These are phyloP conservation scores for Didymella keratinophila DNA, from an alignment of 2,329 filamentous ascomycete species.

Conservation along the genomic window DNA sequence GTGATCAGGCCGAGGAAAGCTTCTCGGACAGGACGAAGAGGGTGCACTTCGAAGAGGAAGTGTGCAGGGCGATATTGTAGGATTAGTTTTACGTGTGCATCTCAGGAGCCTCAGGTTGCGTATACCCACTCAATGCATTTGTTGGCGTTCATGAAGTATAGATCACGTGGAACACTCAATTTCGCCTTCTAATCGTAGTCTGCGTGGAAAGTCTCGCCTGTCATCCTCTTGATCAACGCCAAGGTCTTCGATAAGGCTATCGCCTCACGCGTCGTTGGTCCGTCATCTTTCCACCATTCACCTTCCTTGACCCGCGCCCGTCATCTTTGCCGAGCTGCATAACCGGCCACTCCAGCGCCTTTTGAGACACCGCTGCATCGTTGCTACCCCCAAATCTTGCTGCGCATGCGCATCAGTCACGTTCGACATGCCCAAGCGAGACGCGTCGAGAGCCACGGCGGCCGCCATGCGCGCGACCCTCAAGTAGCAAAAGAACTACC, in stretches of 20 bases:
- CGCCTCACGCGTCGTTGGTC: conserved; percentile 4
- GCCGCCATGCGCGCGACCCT: background rate
- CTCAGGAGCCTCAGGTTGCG: conserved; percentile 11
- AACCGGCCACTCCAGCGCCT: background rate
- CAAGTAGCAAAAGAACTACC: no score
- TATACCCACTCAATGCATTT: conserved; percentile 22
- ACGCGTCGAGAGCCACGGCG: background rate
- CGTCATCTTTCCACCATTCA: conserved; percentile 6
- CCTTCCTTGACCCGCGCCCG: background rate
- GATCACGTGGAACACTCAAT: no score
- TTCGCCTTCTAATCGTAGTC: no score
- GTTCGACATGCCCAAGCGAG: background rate
- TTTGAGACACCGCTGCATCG: background rate
- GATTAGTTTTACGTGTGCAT: conserved; percentile 5
- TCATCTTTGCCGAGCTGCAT: background rate
- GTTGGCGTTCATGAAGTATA: background rate
- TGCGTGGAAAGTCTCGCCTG: background rate
- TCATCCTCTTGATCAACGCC: background rate
- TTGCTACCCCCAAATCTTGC: background rate
- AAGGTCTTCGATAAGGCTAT: background rate
- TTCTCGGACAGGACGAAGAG: background rate
- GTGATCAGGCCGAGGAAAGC: background rate
- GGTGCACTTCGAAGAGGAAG: background rate
- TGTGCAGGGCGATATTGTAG: background rate
- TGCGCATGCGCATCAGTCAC: background rate